Percentiles rank a stretch among this genome's conserved stretches.
phyloP scores from a whole-genome alignment of 2,329 filamentous ascomycete species.

The Aspergillus piperis region DNA sequence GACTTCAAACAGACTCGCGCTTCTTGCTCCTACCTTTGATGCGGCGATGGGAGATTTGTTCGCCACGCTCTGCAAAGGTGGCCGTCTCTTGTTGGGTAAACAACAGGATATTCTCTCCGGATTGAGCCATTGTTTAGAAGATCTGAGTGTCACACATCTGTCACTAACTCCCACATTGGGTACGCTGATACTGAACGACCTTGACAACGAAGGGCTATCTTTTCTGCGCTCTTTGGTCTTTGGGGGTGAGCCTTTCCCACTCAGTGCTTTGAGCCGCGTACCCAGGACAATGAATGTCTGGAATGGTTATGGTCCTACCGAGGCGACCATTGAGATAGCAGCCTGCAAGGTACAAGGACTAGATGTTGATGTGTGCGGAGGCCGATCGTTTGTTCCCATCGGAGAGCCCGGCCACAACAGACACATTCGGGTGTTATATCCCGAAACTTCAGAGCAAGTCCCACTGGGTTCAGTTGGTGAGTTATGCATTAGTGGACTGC shows the following conservation, averaged over 20 bases:
- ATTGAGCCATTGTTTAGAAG: not conserved
- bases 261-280: not conserved
- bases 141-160: slow-evolving; percentile 2
- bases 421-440: slow-evolving; percentile 1
- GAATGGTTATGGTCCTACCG: slow-evolving; percentile 11
- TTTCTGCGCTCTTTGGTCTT: slow-evolving; percentile 3
- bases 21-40: slow-evolving; percentile 9
- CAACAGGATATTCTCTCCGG: not conserved
- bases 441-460: slow-evolving; percentile 2
- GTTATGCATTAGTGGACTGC: slow-evolving; percentile 7
- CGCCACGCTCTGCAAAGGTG: slow-evolving; percentile 8
- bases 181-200: not conserved
- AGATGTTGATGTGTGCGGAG: not conserved
- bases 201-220: not conserved
- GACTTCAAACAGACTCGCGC: slow-evolving; percentile 8
- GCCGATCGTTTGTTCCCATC: not conserved
- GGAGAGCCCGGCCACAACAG: not conserved
- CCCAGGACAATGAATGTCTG: slow-evolving; percentile 3
- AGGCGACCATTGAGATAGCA: slow-evolving; percentile 4
- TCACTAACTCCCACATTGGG: slow-evolving; percentile 11
- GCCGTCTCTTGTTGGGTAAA: slow-evolving; percentile 1
- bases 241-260: slow-evolving; percentile 9
- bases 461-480: slow-evolving; percentile 4
- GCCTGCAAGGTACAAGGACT: not conserved
- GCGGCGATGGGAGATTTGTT: slow-evolving; percentile 11